These are phyloP conservation scores for Sisymbrium irio DNA, from an alignment of 345 rosid species.

Conservation along the genomic window DNA sequence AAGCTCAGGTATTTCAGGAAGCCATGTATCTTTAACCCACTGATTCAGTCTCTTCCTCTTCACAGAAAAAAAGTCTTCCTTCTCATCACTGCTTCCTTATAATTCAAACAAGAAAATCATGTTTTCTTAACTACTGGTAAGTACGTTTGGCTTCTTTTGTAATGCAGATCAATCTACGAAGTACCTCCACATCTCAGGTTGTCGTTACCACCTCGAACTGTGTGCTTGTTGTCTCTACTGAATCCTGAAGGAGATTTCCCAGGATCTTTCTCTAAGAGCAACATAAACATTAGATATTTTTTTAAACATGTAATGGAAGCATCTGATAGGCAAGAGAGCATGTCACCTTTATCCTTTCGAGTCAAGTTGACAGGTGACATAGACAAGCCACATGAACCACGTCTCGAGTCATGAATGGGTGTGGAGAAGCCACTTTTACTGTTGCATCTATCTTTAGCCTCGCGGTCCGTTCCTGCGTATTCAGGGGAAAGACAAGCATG, in stretches of 20 bases:
- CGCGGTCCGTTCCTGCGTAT: constrained; percentile 33
- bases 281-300: not conserved
- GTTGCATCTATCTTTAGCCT: constrained; percentile 14
- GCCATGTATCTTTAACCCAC: constrained; percentile 48
- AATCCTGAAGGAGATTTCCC: constrained; percentile 29
- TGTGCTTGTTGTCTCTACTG: constrained; percentile 28
- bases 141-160: constrained; percentile 1
- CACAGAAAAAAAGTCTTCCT: constrained; percentile 42
- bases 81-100: constrained; percentile 42
- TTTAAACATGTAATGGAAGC: not conserved
- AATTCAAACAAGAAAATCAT: constrained; percentile 17
- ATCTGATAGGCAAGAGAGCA: not conserved
- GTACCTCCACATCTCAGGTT: constrained; percentile 29
- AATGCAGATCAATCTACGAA: not conserved
- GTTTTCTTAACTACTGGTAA: constrained; percentile 5
- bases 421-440: constrained; percentile 29
- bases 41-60: constrained; percentile 57
- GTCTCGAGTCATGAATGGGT: constrained; percentile 22
- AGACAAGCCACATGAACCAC: not conserved
- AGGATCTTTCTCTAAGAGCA: constrained; percentile 29
- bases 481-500: not conserved
- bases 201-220: constrained; percentile 14
- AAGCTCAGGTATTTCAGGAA: constrained; percentile 47
- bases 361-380: constrained; percentile 10
- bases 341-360: constrained; percentile 14